Evolutionary conservation across 768 basidiomycete species (phyloP).

Genomic region (Calvatia gigantea): DNA sequence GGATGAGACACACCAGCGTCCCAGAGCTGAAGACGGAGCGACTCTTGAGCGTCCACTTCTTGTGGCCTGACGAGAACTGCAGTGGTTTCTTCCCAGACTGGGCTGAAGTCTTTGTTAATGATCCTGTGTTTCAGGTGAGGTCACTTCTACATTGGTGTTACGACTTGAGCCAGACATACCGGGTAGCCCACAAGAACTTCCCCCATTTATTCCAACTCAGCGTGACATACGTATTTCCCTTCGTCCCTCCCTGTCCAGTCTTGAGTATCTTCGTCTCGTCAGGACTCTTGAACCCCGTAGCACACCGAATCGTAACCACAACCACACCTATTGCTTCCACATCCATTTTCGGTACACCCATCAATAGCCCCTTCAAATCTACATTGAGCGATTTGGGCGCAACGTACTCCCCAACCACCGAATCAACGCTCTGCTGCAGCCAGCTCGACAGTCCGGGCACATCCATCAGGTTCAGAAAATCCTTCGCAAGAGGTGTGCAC

Average conservation of each 20-base stretch:
- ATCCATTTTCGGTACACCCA: conserved; percentile 59
- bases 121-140: conserved; percentile 34
- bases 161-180: conserved; percentile 23
- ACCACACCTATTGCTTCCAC: conserved; percentile 65
- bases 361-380: conserved; percentile 62
- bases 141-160: not conserved
- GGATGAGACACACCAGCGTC: conserved; percentile 49
- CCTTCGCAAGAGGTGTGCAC: conserved; percentile 58
- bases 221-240: conserved; percentile 56
- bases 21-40: conserved; percentile 63
- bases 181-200: conserved; percentile 67
- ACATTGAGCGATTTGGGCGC: conserved; percentile 71
- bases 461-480: conserved; percentile 77
- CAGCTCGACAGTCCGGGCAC: conserved; percentile 67
- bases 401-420: conserved; percentile 57
- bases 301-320: conserved; percentile 61
- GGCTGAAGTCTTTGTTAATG: conserved; percentile 57
- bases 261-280: conserved; percentile 35
- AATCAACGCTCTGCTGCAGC: conserved; percentile 64
- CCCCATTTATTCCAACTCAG: conserved; percentile 62
- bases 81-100: conserved; percentile 69
- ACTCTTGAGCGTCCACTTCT: conserved; percentile 66
- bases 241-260: conserved; percentile 19
- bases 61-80: conserved; percentile 59
- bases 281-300: conserved; percentile 43